Conservation (phyloP, 139 green algal genomes). For the Micromonas pusilla region DNA sequence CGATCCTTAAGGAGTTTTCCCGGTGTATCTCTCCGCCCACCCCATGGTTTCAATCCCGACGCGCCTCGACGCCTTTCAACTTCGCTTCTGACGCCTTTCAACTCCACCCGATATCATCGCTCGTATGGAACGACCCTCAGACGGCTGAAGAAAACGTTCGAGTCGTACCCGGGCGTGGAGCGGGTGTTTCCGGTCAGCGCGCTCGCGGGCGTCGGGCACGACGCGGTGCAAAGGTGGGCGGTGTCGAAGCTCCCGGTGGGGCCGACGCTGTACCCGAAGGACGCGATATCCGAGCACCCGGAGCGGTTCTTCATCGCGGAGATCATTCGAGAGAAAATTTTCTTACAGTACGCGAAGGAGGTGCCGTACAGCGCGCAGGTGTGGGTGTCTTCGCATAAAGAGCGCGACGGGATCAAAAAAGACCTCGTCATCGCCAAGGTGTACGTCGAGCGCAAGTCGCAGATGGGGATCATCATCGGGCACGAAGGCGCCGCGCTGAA, state of each 20-base stretch:
- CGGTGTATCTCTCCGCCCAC: too few species aligned
- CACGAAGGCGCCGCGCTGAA: constrained; percentile 37
- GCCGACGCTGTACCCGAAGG: constrained; percentile 40
- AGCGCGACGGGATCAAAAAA: constrained; percentile 56
- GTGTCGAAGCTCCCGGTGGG: constrained; percentile 59
- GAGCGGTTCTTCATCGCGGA: constrained; percentile 95
- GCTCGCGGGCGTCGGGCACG: constrained; percentile 33
- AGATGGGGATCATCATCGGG: constrained; percentile 80
- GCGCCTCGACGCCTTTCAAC: too few species aligned
- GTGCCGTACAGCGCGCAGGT: constrained; percentile 61
- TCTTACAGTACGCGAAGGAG: constrained; percentile 83
- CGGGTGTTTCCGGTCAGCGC: constrained; percentile 46
- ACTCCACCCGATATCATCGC: too few species aligned
- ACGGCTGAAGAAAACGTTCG: constrained; percentile 28
- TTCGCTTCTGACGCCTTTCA: too few species aligned
- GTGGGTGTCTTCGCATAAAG: constrained; percentile 65
- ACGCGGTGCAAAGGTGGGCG: constrained; percentile 61
- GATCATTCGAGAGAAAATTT: constrained; percentile 93
- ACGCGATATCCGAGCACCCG: constrained; percentile 71
- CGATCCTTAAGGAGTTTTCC: too few species aligned
- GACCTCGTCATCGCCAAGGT: constrained; percentile 54
- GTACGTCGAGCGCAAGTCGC: constrained; percentile 54
- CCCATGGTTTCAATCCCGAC: too few species aligned
- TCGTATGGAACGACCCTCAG: too few species aligned
- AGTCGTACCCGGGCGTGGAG: constrained; percentile 19